These are phyloP conservation scores for Psilocybe mexicana DNA, from an alignment of 1,284 basidiomycete genomes.

Conservation along the genomic window DNA sequence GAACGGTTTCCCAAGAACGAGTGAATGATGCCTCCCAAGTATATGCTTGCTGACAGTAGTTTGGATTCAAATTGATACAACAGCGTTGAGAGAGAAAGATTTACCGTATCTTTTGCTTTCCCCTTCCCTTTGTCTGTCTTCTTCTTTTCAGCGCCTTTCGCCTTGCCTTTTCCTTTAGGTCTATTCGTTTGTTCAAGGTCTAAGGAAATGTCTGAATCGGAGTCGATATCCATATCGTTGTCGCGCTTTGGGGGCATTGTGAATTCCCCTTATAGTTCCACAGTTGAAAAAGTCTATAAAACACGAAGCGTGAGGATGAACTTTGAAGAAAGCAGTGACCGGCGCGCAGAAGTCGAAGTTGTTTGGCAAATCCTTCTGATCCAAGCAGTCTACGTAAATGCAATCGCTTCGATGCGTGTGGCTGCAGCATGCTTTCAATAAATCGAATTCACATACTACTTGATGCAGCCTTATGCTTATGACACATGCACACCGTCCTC, in stretches of 20 bases:
- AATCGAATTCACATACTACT: too few species aligned
- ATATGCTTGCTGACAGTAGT: slow-evolving; percentile 65
- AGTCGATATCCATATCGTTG: slow-evolving; percentile 47
- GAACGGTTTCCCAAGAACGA: slow-evolving; percentile 94
- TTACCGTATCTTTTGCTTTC: slow-evolving; percentile 46
- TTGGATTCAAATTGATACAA: neutral
- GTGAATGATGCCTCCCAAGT: slow-evolving; percentile 97
- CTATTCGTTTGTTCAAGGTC: slow-evolving; percentile 39
- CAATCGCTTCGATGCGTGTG: too few species aligned
- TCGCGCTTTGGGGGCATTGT: slow-evolving; percentile 34
- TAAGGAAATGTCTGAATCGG: slow-evolving; percentile 55
- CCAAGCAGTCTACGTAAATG: too few species aligned
- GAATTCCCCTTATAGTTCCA: too few species aligned
- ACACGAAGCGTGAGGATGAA: too few species aligned
- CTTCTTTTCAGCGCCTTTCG: slow-evolving; percentile 37
- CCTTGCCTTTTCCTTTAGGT: slow-evolving; percentile 46
- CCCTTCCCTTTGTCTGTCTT: slow-evolving; percentile 50
- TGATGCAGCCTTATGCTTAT: too few species aligned
- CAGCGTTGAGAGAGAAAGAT: slow-evolving; percentile 12
- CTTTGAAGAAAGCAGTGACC: too few species aligned
- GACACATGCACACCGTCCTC: too few species aligned
- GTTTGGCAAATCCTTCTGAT: too few species aligned
- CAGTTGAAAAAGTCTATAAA: too few species aligned
- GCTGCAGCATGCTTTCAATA: too few species aligned
- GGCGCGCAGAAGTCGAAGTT: too few species aligned